Base-by-base conservation (phyloP, 257 asterid genomes). In the Ilex aquifolium region DNA sequence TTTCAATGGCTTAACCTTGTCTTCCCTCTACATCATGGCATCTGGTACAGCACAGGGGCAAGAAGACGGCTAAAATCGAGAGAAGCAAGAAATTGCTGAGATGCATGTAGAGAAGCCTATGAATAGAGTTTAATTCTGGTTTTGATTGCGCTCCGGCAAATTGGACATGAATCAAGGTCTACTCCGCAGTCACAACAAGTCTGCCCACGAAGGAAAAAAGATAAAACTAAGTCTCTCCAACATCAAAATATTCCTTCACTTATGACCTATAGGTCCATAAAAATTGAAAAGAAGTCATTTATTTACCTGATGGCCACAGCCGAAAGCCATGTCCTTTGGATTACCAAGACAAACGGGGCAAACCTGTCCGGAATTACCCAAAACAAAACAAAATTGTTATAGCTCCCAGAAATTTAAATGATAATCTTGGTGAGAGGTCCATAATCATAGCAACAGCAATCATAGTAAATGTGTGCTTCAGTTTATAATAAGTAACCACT, bases 291-390 rank as follows among this genome's bases (percentile, higher is more conserved):
- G 17, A 15, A 29, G 6, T 27, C 32, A 21, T 13, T 12, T 12
- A 1, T 46, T 65, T 71, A 84, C 91, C 91, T 84, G 88, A 67
- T 84, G 91, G 15, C 91, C 91, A 54, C 86, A 84, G 42, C 84
- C 84, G 65, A 82, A 82, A 48, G 83, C 92, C 88, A 82, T 74
- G 79, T 80, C 80, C 71, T 77, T 85, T 13, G 67, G 51, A 51
- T 72, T 76, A 59, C 67, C 74, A 32, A 69, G 73, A 49, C 92
- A 85, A 51, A 77, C 74, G 36, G 79, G 76, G 72, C 92, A 85
- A 17, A 80, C 50, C 86, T 85, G 83, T 67, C 56, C 29, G 8
- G 42, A 36, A 36, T 36, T 36, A 36, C 60, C 66, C 31, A 63
- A 67, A 21, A 32, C 59, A 63, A 68, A 11, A 50, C 17, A 44